These are phyloP conservation scores for Rubroshorea leprosula DNA, from an alignment of 345 rosid genomes.

Conservation along the genomic window DNA sequence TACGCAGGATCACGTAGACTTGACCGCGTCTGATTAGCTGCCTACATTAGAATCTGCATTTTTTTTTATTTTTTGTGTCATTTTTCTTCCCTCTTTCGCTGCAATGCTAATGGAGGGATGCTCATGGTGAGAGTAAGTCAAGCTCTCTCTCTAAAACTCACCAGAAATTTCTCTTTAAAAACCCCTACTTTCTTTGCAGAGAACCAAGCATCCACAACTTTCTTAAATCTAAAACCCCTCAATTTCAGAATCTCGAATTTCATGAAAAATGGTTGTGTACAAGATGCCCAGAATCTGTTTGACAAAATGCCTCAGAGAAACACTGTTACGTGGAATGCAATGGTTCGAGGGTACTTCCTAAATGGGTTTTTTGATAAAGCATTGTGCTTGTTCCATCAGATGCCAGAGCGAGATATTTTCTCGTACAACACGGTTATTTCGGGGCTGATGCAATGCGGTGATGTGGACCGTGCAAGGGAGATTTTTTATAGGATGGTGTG, in stretches of 20 bases:
- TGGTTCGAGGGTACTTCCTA: slow-evolving; percentile 37
- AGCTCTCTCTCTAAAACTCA: slow-evolving; percentile 4
- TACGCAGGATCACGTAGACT: no score
- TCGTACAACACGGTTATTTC: slow-evolving; percentile 31
- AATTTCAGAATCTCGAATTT: slow-evolving; percentile 18
- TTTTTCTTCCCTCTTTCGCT: not conserved
- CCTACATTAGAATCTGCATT: no score
- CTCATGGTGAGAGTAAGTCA: not conserved
- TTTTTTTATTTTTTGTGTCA: no score
- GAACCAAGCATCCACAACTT: slow-evolving; percentile 3
- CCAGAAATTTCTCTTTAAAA: slow-evolving; percentile 13
- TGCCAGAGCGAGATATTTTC: slow-evolving; percentile 32
- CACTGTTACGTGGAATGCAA: slow-evolving; percentile 33
- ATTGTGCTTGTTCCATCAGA: slow-evolving; percentile 19
- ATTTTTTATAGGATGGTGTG: slow-evolving; percentile 30
- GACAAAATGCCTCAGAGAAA: slow-evolving; percentile 32
- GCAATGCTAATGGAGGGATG: not conserved
- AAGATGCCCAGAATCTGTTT: slow-evolving; percentile 33
- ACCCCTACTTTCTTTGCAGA: slow-evolving; percentile 9
- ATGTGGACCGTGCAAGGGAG: slow-evolving; percentile 25
- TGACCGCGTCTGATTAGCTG: no score
- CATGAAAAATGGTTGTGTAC: slow-evolving; percentile 27
- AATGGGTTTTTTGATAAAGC: slow-evolving; percentile 27
- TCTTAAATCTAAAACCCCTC: slow-evolving; percentile 23
- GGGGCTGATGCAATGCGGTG: slow-evolving; percentile 28